Conservation (phyloP, 2,329 filamentous ascomycete genomes). For the Ophiocordyceps camponoti-leonardi region DNA sequence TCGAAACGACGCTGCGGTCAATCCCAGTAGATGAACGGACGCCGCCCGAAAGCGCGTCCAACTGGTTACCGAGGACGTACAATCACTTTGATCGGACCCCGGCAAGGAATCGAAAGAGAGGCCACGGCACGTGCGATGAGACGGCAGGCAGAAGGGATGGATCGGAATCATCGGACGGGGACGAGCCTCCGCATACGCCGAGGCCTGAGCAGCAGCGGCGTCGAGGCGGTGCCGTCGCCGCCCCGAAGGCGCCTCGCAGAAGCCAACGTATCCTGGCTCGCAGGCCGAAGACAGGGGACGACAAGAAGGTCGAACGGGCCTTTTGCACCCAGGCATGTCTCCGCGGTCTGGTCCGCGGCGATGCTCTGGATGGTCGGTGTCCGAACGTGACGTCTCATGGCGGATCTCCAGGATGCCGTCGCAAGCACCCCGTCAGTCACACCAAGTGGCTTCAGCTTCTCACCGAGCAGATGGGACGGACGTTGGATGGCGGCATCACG, state of each 20-base stretch:
- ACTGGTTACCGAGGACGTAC: constrained; percentile 7
- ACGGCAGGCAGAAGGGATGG: neutral
- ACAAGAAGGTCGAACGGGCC: neutral
- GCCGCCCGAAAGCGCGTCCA: constrained; percentile 3
- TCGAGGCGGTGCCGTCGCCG: neutral
- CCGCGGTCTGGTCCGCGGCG: constrained; percentile 13
- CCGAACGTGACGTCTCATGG: constrained; percentile 19
- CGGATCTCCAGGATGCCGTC: too few species aligned
- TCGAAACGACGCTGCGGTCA: constrained; percentile 7
- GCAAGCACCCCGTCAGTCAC: constrained; percentile 12
- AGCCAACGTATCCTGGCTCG: constrained; percentile 6
- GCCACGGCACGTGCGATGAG: neutral
- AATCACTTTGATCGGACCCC: constrained; percentile 4
- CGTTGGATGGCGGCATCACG: constrained; percentile 13
- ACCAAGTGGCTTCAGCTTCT: constrained; percentile 13
- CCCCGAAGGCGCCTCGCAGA: constrained; percentile 1
- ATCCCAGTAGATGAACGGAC: constrained; percentile 6
- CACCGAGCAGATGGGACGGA: constrained; percentile 11
- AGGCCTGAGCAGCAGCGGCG: neutral
- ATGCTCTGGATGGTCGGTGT: constrained; percentile 15
- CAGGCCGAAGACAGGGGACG: neutral
- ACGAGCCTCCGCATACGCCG: neutral
- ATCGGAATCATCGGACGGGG: neutral
- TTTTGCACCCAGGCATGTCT: constrained; percentile 24
- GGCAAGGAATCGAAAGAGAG: too few species aligned